phyloP scores from a whole-genome alignment of 192 early-diverging fungal genomes.

The Podila horticola region DNA sequence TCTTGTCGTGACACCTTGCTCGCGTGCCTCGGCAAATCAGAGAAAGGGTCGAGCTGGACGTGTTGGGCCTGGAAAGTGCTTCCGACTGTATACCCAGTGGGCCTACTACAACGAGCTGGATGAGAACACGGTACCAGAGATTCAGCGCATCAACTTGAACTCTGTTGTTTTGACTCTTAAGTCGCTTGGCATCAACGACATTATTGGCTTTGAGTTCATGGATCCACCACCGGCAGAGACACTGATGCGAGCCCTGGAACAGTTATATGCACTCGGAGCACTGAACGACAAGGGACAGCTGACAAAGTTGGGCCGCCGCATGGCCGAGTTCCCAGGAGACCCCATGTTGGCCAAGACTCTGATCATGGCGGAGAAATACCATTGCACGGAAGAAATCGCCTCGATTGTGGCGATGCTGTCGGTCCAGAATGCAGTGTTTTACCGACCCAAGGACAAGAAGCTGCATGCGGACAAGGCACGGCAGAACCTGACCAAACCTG shows the following conservation, averaged over 20 bases:
- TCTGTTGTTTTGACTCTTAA: conserved; percentile 93
- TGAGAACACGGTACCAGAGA: conserved; percentile 95
- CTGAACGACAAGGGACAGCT: conserved; percentile 92
- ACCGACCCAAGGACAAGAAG: conserved; percentile 92
- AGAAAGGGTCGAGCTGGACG: conserved; percentile 95
- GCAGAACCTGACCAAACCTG: conserved; percentile 87
- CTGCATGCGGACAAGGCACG: conserved; percentile 94
- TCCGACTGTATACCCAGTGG: conserved; percentile 93
- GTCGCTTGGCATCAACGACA: conserved; percentile 94
- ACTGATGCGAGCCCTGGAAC: conserved; percentile 91
- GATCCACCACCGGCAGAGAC: conserved; percentile 96
- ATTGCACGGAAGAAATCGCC: conserved; percentile 92
- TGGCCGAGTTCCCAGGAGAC: conserved; percentile 99
- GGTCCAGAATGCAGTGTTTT: conserved; percentile 82
- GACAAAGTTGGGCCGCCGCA: conserved; percentile 94
- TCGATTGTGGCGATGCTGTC: conserved; percentile 96
- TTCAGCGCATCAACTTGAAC: conserved; percentile 93
- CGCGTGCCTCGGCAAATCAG: conserved; percentile 94
- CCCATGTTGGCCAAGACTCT: conserved; percentile 95
- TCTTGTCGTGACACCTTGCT: conserved; percentile 94
- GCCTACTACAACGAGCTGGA: conserved; percentile 95
- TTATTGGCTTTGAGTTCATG: conserved; percentile 98
- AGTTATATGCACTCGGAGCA: conserved; percentile 91
- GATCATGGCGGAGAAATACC: conserved; percentile 91
- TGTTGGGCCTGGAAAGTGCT: conserved; percentile 97